Evolutionary conservation across 257 asterid species (phyloP), one percentile per base, ranked within the genome.

Genomic region (Echium plantagineum): DNA sequence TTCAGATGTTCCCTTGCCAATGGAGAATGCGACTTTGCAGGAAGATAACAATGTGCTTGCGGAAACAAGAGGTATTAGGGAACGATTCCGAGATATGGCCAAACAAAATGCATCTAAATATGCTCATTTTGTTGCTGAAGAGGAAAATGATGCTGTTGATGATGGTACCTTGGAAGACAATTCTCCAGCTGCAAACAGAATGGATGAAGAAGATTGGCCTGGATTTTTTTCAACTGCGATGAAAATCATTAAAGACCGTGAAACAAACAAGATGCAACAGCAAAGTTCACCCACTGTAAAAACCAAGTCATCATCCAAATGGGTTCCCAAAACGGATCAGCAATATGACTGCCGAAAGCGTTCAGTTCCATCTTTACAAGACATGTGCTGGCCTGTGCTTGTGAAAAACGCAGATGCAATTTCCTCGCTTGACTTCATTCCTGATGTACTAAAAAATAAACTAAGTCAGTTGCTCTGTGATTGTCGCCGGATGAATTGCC

Each of bases 151-250:
- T 66, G 56, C 8, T 59, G 68, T 66, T 46, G 66, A 52, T 68
- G 76, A 66, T 71, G 80, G 32, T 69, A 68, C 83, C 68, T 77
- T 60, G 28, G 49, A 58, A 63, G 83, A 77, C 20, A 49, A 18
- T 59, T 72, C 86, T 54, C 62, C 42, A 55, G 71, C 74, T 35
- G 85, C n/a, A n/a, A n/a, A n/a, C n/a, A 56, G 51, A 55, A 58
- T 61, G 59, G n/a, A n/a, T n/a, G n/a, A 10, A 52, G 93, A 85
- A 72, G 95, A 91, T 75, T 91, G 96, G 96, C 98, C 98, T 5
- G 98, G 98, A 63, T 94, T 93, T 16, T 91, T 87, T 78, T 85
- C 95, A 47, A 91, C 98, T 61, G 93, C 95, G 47, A 79, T 80
- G 95, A 91, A 81, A 71, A 83, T 87, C 59, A 82, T 83, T 47